Conservation (phyloP, 1,139 yeast genomes). For the Blastobotrys apis region DNA sequence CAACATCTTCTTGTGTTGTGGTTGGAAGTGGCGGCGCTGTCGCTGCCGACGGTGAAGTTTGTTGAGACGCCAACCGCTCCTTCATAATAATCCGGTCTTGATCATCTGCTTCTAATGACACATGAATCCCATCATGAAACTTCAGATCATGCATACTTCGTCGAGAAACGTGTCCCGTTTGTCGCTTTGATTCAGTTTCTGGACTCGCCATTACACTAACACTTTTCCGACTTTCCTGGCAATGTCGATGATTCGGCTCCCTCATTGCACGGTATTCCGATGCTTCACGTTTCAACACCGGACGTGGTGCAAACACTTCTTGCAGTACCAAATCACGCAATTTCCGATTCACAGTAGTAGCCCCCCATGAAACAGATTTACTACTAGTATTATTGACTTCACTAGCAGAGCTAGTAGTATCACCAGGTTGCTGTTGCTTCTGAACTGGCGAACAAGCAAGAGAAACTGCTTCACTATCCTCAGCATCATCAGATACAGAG, state of each 20-base stretch:
- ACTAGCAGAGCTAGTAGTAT: not conserved
- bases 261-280: not conserved
- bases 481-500: constrained; percentile 6
- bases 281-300: constrained; percentile 11
- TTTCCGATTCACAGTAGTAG: constrained; percentile 61
- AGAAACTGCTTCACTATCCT: not conserved
- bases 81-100: constrained; percentile 12
- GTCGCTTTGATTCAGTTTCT: not conserved
- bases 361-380: constrained; percentile 39
- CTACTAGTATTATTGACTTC: not conserved
- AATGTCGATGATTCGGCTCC: not conserved
- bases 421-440: too few relatives aligned
- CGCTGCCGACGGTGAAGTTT: not conserved
- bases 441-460: too few relatives aligned
- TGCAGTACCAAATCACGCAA: constrained; percentile 61
- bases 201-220: constrained; percentile 4
- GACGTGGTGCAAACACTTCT: constrained; percentile 62
- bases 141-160: constrained; percentile 7
- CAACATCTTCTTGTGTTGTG: constrained; percentile 14
- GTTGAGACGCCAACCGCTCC: not conserved
- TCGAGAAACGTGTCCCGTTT: not conserved
- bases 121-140: constrained; percentile 9
- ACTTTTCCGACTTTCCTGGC: not conserved
- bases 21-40: not conserved
- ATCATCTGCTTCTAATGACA: constrained; percentile 8